Conservation (phyloP, 768 basidiomycete species). For the Psilocybe tampanensis region DNA sequence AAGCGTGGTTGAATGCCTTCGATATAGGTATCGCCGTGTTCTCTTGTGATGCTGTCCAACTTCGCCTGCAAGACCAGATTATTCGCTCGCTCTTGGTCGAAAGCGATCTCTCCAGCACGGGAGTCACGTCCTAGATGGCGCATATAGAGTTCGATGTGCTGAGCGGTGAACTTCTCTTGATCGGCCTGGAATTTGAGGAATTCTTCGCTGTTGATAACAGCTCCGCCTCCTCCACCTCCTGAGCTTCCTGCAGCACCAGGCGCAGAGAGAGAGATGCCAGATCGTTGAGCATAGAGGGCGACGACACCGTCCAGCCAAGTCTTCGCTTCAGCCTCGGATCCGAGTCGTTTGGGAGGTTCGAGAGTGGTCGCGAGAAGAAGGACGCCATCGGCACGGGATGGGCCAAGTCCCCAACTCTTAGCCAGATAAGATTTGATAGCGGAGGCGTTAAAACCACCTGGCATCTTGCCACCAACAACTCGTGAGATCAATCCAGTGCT, state of each 20-base stretch:
- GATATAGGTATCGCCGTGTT: constrained; percentile 93
- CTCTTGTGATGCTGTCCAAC: constrained; percentile 84
- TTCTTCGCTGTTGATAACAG: constrained; percentile 96
- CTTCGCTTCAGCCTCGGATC: constrained; percentile 90
- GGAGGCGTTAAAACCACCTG: constrained; percentile 96
- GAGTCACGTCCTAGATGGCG: constrained; percentile 95
- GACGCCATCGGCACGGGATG: constrained; percentile 86
- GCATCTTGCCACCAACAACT: constrained; percentile 95
- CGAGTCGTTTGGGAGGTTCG: constrained; percentile 93
- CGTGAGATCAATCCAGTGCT: constrained; percentile 89
- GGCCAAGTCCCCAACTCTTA: constrained; percentile 95
- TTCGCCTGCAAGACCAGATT: constrained; percentile 74
- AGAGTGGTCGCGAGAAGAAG: constrained; percentile 89
- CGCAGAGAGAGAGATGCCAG: constrained; percentile 82
- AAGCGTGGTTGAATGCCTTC: constrained; percentile 95
- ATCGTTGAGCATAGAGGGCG: constrained; percentile 81
- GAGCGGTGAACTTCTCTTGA: constrained; percentile 88
- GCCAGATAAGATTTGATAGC: constrained; percentile 86
- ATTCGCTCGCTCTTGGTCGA: constrained; percentile 84
- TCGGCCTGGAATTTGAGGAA: constrained; percentile 96
- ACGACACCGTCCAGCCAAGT: constrained; percentile 90
- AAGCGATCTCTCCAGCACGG: constrained; percentile 87
- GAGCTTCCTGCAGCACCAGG: constrained; percentile 64
- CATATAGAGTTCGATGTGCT: constrained; percentile 96
- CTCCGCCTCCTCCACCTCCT: constrained; percentile 70